Evolutionary conservation across 192 early-diverging fungal genomes (phyloP).

Genomic region (Coemansia sp.): DNA sequence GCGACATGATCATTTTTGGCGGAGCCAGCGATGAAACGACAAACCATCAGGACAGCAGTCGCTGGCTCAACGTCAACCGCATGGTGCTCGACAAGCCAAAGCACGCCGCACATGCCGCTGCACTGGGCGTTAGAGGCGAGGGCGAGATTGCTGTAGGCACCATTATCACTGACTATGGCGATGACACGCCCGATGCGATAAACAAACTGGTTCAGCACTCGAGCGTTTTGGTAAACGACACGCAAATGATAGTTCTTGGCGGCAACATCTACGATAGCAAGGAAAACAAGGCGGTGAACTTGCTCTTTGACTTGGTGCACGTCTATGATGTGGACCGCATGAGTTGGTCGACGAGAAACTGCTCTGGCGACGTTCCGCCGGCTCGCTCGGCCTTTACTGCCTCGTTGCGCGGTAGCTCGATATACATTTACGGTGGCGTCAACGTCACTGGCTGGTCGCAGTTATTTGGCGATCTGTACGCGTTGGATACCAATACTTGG

Average conservation of each 20-base stretch:
- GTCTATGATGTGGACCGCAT: slow-evolving; percentile 40
- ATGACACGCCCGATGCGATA: slow-evolving; percentile 16
- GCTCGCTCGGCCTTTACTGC: slow-evolving; percentile 25
- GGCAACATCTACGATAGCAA: slow-evolving; percentile 17
- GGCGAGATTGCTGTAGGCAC: slow-evolving; percentile 16
- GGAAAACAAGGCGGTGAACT: slow-evolving; percentile 10
- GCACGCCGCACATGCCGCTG: slow-evolving; percentile 4
- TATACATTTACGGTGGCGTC: slow-evolving; percentile 47
- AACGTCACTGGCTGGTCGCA: slow-evolving; percentile 28
- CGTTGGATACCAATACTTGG: slow-evolving; percentile 40
- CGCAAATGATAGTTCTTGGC: slow-evolving; percentile 43
- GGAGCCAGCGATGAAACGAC: slow-evolving; percentile 44
- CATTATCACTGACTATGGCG: slow-evolving; percentile 28
- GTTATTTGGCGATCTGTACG: slow-evolving; percentile 35
- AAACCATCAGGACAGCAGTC: slow-evolving; percentile 5
- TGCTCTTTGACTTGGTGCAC: slow-evolving; percentile 22
- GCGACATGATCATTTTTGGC: slow-evolving; percentile 53
- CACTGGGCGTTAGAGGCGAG: neutral
- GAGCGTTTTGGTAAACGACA: slow-evolving; percentile 39
- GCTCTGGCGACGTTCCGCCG: slow-evolving; percentile 36
- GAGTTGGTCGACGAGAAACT: slow-evolving; percentile 25
- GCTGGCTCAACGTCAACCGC: slow-evolving; percentile 37
- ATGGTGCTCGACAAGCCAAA: slow-evolving; percentile 33
- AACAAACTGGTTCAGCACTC: slow-evolving; percentile 29
- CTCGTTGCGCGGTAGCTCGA: slow-evolving; percentile 13